Conservation (phyloP, 1,139 yeast species). For the Blastobotrys serpentis region DNA sequence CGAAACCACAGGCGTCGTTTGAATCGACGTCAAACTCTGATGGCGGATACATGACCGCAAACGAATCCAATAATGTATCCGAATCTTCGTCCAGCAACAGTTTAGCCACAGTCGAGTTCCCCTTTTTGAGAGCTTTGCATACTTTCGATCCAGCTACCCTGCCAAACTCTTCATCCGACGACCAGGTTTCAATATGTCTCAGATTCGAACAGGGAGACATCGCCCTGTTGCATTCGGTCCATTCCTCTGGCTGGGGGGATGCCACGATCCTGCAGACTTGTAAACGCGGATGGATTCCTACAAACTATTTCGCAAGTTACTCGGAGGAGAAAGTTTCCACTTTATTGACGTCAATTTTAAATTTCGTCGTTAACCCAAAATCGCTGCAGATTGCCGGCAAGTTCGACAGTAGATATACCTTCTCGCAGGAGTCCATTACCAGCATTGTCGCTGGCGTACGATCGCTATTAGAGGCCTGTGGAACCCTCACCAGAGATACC, state of each 20-base stretch:
- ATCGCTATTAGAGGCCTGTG: conserved; percentile 67
- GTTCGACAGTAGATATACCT: conserved; percentile 26
- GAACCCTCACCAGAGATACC: conserved; percentile 81
- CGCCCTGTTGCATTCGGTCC: conserved; percentile 85
- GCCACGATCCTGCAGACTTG: conserved; percentile 73
- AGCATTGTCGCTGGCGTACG: conserved; percentile 83
- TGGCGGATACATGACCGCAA: neutral
- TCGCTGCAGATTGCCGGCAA: conserved; percentile 21
- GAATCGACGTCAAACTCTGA: neutral
- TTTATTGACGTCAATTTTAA: conserved; percentile 71
- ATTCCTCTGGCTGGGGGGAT: conserved; percentile 97
- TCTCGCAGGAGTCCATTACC: conserved; percentile 47
- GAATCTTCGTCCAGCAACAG: neutral
- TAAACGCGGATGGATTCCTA: conserved; percentile 94
- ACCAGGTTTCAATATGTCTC: conserved; percentile 65
- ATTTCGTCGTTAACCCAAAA: conserved; percentile 66
- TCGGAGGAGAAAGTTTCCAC: conserved; percentile 52
- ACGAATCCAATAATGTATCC: neutral
- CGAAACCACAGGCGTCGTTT: conserved; percentile 2
- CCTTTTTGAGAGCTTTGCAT: conserved; percentile 62
- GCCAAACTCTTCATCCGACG: conserved; percentile 43
- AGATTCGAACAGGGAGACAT: conserved; percentile 78
- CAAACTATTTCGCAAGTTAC: conserved; percentile 69
- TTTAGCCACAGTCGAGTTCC: conserved; percentile 29
- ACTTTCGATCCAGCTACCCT: conserved; percentile 71